These are phyloP conservation scores for Chamaecrista fasciculata DNA, from an alignment of 306 rosid genomes.

Conservation along the genomic window DNA sequence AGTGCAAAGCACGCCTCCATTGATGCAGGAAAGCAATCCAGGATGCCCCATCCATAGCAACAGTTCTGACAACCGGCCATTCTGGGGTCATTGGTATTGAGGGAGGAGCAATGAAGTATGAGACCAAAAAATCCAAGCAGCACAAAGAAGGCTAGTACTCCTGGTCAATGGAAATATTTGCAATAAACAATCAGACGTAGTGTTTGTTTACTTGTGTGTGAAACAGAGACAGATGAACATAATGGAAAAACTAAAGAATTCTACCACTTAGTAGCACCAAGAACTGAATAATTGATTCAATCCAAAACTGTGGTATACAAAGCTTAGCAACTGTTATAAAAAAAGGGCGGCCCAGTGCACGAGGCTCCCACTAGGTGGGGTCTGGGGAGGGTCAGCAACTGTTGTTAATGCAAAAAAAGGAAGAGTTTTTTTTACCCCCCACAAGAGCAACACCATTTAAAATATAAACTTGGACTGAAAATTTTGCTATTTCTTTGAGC, in stretches of 20 bases:
- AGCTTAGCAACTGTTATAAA: not conserved
- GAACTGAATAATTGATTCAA: not conserved
- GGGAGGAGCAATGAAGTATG: conserved; percentile 89
- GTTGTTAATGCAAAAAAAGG: not conserved
- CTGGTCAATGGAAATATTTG: conserved; percentile 41
- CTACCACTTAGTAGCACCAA: conserved; percentile 5
- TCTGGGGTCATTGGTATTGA: conserved; percentile 80
- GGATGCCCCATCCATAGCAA: conserved; percentile 98
- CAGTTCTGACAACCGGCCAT: conserved; percentile 99
- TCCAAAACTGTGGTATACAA: not conserved
- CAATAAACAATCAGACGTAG: not conserved
- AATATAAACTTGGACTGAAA: not conserved
- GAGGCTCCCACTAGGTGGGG: too few species aligned
- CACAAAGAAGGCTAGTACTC: conserved; percentile 94
- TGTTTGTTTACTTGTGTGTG: not conserved
- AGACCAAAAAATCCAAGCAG: conserved; percentile 94
- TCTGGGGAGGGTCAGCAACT: too few species aligned
- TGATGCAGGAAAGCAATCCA: conserved; percentile 99
- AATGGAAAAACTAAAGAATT: conserved; percentile 13
- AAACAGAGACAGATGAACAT: conserved; percentile 5
- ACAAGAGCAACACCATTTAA: not conserved
- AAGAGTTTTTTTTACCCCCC: not conserved
- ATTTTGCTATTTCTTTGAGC: not conserved
- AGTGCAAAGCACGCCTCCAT: conserved; percentile 99
- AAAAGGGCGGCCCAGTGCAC: too few species aligned